Evolutionary conservation across 345 rosid genomes (phyloP).

Genomic region (Alliaria petiolata): DNA sequence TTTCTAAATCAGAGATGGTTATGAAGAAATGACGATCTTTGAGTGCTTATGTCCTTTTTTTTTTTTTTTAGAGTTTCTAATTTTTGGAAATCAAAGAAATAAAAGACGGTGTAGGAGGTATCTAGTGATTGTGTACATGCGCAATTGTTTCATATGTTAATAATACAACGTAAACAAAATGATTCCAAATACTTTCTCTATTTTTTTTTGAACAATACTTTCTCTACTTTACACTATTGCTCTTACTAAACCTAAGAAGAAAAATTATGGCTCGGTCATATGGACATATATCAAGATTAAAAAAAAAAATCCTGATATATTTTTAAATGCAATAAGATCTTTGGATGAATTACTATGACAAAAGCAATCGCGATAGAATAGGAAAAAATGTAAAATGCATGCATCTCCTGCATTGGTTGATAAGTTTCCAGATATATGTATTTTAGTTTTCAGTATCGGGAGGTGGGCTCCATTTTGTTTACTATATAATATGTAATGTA

Average conservation of each 20-base stretch:
- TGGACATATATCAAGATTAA: neutral
- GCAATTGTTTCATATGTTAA: no score
- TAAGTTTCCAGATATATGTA: neutral
- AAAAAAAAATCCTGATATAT: neutral
- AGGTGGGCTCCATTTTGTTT: slow-evolving; percentile 9
- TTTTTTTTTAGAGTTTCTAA: neutral
- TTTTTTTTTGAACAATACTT: no score
- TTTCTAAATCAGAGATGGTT: no score
- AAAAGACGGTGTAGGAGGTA: no score
- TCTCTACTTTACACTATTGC: no score
- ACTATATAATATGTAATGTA: neutral
- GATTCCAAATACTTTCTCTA: no score
- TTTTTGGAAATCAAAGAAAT: neutral
- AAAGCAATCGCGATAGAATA: slow-evolving; percentile 13
- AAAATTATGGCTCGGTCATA: no score
- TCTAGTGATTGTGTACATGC: no score
- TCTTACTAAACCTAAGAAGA: no score
- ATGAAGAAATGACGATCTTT: no score
- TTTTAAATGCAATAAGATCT: neutral
- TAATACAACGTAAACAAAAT: no score
- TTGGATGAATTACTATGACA: slow-evolving; percentile 14
- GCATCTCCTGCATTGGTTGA: slow-evolving; percentile 17
- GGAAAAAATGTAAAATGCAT: slow-evolving; percentile 22
- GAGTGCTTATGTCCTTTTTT: neutral
- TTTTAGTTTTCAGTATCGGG: neutral